Base-by-base conservation (phyloP, 2,329 filamentous ascomycete genomes). In the Fusarium azukiicola region DNA sequence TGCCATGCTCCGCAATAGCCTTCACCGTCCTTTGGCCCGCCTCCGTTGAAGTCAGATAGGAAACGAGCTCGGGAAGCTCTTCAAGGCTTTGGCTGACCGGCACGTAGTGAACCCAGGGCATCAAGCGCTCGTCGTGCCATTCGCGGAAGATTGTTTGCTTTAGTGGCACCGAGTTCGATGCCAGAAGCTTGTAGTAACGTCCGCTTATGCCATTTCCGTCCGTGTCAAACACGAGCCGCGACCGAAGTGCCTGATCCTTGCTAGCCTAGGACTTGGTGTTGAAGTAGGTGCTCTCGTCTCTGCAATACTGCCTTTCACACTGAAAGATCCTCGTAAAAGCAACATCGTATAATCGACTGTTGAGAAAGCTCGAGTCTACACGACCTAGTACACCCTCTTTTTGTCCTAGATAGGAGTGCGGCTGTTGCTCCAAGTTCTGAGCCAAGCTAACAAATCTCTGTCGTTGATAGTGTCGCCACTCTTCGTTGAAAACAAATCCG, bases 121-220 rank as follows among this genome's bases (percentile, higher is more conserved):
- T 71, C 5, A 94, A 86, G 0, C 91, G 84, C 36, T 93, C 91
- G 74, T 93, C 91, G 74, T 93, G 92, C 92, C 92, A 94, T 82
- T 93, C 92, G 5, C 88, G 86, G 12, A 92, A 83, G 0, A 93
- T 78, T 0, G 91, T 91, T 76, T 90, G 88, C 79, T 93, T 94
- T 21, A 94, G 81, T 0, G 90, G 89, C 1, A 87, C 79, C 3
- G 88, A 90, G 6, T 84, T 86, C 2, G 90, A 92, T 0, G 89
- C 87, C 4, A 94, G 83, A 0, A 93, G 83, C 49, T 88, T 88
- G 79, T 91, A 90, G 79, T 88, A 94, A 2, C 92, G 88, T 0
- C 91, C 92, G 44, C 89, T 92, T 73, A 92, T 90, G 7, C 90
- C 89, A 80, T 93, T 93, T 4, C 92, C 92, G 80, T 93, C 92